phyloP scores from a whole-genome alignment of 805 yeast species.

The Zygotorulaspora danielsina region DNA sequence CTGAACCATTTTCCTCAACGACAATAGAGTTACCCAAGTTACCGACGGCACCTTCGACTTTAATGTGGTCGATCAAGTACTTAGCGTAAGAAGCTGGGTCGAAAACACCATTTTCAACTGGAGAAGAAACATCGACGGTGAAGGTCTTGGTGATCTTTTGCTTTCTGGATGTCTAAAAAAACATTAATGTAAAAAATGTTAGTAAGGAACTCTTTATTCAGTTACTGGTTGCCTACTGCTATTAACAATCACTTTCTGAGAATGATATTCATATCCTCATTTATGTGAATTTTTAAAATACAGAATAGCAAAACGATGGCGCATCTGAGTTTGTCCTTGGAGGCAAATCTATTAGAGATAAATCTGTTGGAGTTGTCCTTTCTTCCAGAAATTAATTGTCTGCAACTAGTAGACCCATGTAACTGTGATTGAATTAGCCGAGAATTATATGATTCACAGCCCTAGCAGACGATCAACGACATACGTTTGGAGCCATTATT shows the following conservation, averaged over 20 bases:
- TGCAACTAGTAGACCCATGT: slow-evolving; percentile 17
- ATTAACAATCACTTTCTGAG: slow-evolving; percentile 36
- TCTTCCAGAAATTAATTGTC: slow-evolving; percentile 12
- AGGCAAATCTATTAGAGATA: too few relatives aligned
- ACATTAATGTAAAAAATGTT: slow-evolving; percentile 21
- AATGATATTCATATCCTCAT: slow-evolving; percentile 4
- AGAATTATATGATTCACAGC: neutral
- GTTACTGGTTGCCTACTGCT: slow-evolving; percentile 37
- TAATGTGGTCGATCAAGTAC: slow-evolving; percentile 98
- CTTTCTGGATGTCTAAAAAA: slow-evolving; percentile 69
- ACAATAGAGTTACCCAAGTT: slow-evolving; percentile 94
- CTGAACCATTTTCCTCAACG: slow-evolving; percentile 83
- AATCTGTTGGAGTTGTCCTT: too few relatives aligned
- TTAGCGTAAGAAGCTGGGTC: slow-evolving; percentile 97
- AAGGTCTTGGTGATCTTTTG: slow-evolving; percentile 82
- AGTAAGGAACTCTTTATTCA: slow-evolving; percentile 11
- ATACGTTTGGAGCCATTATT: slow-evolving; percentile 90
- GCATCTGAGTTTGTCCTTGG: neutral
- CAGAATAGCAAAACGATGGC: slow-evolving; percentile 19
- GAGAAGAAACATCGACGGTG: slow-evolving; percentile 94
- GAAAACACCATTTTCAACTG: slow-evolving; percentile 94
- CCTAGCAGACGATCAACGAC: slow-evolving; percentile 38
- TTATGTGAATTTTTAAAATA: slow-evolving; percentile 24
- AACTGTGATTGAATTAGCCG: slow-evolving; percentile 2
- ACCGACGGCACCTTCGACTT: slow-evolving; percentile 94